Percentiles rank a stretch among this genome's conserved stretches.
phyloP scores from a whole-genome alignment of 2,329 filamentous ascomycete species.

The Mycosphaerelloides madeirae region DNA sequence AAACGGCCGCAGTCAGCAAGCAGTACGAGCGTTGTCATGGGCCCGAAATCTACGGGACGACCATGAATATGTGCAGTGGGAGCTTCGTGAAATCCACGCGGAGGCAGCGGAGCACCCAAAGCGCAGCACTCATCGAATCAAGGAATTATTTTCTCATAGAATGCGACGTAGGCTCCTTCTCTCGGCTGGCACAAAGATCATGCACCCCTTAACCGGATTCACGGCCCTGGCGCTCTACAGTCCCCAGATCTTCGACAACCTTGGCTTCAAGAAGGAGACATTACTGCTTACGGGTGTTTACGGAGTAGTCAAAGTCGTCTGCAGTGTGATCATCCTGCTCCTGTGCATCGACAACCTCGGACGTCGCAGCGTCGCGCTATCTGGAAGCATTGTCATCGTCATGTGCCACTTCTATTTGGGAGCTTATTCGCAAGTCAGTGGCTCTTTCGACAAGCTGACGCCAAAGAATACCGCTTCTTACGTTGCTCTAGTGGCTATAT shows the following conservation, averaged over 20 bases:
- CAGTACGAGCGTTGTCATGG: not conserved
- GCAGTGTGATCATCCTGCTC: not conserved
- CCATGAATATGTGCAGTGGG: constrained; percentile 1
- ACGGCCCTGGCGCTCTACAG: not conserved
- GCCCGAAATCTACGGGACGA: not conserved
- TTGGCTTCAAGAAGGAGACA: not conserved
- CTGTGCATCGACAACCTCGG: not conserved
- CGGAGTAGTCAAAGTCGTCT: constrained; percentile 1
- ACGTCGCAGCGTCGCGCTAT: not conserved
- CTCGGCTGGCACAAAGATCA: not conserved
- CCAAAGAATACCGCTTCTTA: not conserved
- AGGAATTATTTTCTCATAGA: no score
- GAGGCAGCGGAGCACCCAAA: not conserved
- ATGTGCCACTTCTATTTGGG: constrained; percentile 1
- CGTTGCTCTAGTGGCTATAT: not conserved
- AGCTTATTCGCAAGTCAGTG: not conserved
- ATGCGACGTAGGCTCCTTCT: no score
- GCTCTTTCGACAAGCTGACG: not conserved
- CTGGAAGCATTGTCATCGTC: not conserved
- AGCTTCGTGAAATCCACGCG: not conserved
- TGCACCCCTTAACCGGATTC: not conserved
- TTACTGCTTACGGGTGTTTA: not conserved
- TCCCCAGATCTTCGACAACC: not conserved
- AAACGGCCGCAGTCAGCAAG: not conserved
- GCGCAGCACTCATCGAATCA: no score